A percentile compares a stretch with the other conserved stretches of the same genome.
Evolutionary conservation across 2,329 filamentous ascomycete genomes (phyloP).

Genomic region (Fusarium succisae): DNA sequence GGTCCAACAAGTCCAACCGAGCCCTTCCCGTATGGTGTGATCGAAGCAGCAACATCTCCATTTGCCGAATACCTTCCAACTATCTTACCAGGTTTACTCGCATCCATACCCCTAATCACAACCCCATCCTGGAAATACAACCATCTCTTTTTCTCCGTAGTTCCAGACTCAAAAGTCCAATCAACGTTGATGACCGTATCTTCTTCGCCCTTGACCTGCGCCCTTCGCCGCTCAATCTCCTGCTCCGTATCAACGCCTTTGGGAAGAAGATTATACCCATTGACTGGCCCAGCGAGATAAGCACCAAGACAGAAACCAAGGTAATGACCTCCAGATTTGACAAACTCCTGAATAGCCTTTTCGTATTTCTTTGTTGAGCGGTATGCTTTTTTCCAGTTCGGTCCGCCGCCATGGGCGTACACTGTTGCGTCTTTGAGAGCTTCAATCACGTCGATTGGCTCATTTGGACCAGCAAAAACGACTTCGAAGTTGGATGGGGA

Average conservation of each 20-base stretch:
- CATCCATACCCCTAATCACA: not conserved
- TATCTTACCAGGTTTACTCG: not conserved
- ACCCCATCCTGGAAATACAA: conserved; percentile 14
- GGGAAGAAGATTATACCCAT: not conserved
- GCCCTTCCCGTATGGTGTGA: conserved; percentile 4
- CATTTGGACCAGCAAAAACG: not conserved
- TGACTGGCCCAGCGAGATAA: not conserved
- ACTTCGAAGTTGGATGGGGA: conserved; percentile 2
- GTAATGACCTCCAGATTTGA: not conserved
- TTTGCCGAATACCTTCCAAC: not conserved
- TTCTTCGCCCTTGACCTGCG: not conserved
- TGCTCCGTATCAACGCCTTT: not conserved
- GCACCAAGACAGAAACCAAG: conserved; percentile 1
- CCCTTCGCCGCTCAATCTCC: not conserved
- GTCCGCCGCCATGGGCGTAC: not conserved
- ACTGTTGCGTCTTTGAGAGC: not conserved
- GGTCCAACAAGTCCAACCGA: conserved; percentile 15
- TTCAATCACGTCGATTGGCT: not conserved
- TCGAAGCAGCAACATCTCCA: not conserved
- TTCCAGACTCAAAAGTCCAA: not conserved
- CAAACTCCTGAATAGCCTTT: not conserved
- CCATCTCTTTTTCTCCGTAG: not conserved
- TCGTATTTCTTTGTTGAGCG: not conserved
- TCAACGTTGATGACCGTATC: not conserved
- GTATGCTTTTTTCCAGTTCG: not conserved